phyloP scores from a whole-genome alignment of 1,284 basidiomycete species.

The Rhodotorula sp. region DNA sequence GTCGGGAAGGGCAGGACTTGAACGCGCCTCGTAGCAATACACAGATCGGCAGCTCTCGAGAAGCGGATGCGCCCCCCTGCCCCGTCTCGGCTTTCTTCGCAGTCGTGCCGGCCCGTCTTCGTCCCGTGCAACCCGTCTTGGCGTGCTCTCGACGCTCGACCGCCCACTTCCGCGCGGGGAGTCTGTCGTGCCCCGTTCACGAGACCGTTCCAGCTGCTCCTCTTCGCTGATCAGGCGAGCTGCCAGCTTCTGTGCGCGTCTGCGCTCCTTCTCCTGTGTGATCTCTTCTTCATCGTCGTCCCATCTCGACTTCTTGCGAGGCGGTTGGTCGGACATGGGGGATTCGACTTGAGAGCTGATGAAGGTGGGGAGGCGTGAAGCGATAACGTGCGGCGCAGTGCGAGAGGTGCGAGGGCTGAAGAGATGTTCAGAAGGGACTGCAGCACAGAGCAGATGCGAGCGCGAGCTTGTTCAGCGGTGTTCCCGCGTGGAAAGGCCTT shows the following conservation, averaged over 20 bases:
- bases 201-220: background rate
- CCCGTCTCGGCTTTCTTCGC: conserved; percentile 13
- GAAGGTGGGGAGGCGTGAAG: background rate
- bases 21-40: conserved; percentile 38
- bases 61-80: conserved; percentile 33
- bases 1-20: accelerated
- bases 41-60: conserved; percentile 38
- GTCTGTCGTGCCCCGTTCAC: background rate
- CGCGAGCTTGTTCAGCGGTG: too few species aligned
- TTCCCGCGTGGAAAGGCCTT: too few species aligned
- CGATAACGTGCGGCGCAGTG: too few species aligned
- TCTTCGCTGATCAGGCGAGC: conserved; percentile 21
- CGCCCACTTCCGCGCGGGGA: background rate
- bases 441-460: too few species aligned
- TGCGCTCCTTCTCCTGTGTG: conserved; percentile 16
- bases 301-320: conserved; percentile 41
- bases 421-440: too few species aligned
- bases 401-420: too few species aligned
- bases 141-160: conserved; percentile 1
- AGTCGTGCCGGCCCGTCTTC: background rate
- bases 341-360: background rate
- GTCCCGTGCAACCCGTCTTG: background rate
- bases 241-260: conserved; percentile 31
- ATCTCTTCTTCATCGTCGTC: conserved; percentile 37
- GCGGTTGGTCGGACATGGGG: conserved; percentile 20